Conservation (phyloP, 2,329 filamentous ascomycete species). For the Fusarium dimerum region DNA sequence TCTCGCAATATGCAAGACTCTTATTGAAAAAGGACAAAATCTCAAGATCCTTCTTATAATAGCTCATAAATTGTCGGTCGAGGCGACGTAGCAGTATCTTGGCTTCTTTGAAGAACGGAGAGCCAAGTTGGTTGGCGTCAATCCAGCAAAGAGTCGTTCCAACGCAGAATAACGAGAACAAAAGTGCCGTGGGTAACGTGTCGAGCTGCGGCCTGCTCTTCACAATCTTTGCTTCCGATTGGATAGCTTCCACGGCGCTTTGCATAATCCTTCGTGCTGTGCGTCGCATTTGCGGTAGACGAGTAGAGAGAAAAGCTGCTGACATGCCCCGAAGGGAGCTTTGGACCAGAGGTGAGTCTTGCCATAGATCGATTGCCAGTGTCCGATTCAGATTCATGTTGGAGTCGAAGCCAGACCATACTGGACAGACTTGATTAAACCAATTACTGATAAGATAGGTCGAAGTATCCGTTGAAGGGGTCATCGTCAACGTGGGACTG, state of each 20-base stretch:
- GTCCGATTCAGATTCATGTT: slow-evolving; percentile 40
- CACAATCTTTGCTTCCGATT: slow-evolving; percentile 35
- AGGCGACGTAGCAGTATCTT: slow-evolving; percentile 27
- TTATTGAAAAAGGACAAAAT: slow-evolving; percentile 40
- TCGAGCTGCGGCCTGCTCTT: slow-evolving; percentile 19
- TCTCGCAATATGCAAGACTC: slow-evolving; percentile 43
- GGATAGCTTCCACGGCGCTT: slow-evolving; percentile 35
- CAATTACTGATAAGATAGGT: slow-evolving; percentile 39
- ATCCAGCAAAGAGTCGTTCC: slow-evolving; percentile 44
- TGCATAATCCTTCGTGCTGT: slow-evolving; percentile 37
- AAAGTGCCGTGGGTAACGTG: slow-evolving; percentile 34
- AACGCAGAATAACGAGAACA: slow-evolving; percentile 42
- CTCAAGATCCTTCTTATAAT: slow-evolving; percentile 26
- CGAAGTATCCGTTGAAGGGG: slow-evolving; percentile 31
- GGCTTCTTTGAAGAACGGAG: slow-evolving; percentile 36
- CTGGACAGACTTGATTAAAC: slow-evolving; percentile 43
- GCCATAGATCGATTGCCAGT: slow-evolving; percentile 39
- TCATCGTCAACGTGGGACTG: slow-evolving; percentile 15
- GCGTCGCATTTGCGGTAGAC: slow-evolving; percentile 38
- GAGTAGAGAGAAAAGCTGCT: slow-evolving; percentile 36
- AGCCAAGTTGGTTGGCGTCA: slow-evolving; percentile 34
- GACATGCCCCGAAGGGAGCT: slow-evolving; percentile 44
- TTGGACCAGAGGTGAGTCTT: slow-evolving; percentile 39
- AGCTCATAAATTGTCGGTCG: slow-evolving; percentile 17
- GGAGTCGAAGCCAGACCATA: slow-evolving; percentile 45